Evolutionary conservation across 2,329 filamentous ascomycete species (phyloP).

Genomic region (Monosporascus sp.): DNA sequence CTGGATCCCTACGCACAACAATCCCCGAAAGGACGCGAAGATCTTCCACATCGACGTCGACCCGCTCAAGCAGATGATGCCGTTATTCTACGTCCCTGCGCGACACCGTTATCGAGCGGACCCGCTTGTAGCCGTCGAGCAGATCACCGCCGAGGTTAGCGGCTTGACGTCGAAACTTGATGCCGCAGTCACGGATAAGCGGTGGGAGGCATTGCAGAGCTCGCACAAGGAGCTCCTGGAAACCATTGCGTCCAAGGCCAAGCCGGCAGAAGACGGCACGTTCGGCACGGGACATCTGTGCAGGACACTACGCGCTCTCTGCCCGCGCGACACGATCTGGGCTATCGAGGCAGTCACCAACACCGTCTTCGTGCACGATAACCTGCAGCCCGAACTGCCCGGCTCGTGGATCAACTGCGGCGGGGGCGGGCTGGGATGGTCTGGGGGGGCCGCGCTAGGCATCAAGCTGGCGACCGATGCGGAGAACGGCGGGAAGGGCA

Average conservation of each 20-base stretch:
- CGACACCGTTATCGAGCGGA: conserved; percentile 63
- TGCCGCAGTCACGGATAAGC: conserved; percentile 30
- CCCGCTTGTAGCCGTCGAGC: conserved; percentile 57
- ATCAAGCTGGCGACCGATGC: conserved; percentile 42
- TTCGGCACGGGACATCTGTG: conserved; percentile 50
- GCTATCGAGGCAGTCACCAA: conserved; percentile 71
- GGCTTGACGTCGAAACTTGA: conserved; percentile 36
- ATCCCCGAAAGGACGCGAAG: conserved; percentile 45
- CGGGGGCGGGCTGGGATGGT: conserved; percentile 49
- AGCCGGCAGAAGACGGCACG: conserved; percentile 56
- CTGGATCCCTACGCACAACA: conserved; percentile 78
- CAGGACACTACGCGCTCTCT: conserved; percentile 28
- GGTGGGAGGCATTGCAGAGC: conserved; percentile 50
- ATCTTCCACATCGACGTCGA: conserved; percentile 63
- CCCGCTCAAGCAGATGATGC: conserved; percentile 66
- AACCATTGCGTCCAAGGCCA: conserved; percentile 50
- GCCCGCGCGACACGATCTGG: conserved; percentile 57
- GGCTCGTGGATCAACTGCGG: conserved; percentile 50
- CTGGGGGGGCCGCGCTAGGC: conserved; percentile 44
- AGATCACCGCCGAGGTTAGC: conserved; percentile 55
- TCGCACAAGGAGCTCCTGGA: conserved; percentile 55
- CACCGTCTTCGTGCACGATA: conserved; percentile 60
- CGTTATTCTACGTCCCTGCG: conserved; percentile 65
- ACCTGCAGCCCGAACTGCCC: conserved; percentile 54
- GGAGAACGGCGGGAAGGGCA: conserved; percentile 36